phyloP scores from a whole-genome alignment of 1,139 yeast species.

The Ashbya aceris region DNA sequence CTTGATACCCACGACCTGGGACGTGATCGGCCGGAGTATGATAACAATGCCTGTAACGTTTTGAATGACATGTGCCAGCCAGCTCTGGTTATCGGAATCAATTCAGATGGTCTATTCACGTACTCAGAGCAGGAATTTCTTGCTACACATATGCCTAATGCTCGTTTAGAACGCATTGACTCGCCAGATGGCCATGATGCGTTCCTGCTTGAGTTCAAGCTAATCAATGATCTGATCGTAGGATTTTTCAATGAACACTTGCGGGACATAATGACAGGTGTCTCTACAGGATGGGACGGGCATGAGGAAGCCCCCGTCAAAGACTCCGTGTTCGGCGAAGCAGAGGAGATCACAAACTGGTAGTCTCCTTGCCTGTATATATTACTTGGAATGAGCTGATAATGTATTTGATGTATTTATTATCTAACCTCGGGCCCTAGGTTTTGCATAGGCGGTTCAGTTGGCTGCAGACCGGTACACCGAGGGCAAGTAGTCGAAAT shows the following conservation, averaged over 20 bases:
- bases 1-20: constrained; percentile 92
- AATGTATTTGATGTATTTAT: no score
- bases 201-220: constrained; percentile 76
- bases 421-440: no score
- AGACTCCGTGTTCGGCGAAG: constrained; percentile 86
- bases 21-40: constrained; percentile 52
- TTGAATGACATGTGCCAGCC: constrained; percentile 58
- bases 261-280: constrained; percentile 31
- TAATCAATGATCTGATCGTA: constrained; percentile 62
- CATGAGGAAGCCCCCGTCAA: constrained; percentile 44
- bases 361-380: constrained; percentile 23
- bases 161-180: constrained; percentile 58
- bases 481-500: no score
- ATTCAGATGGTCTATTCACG: constrained; percentile 88
- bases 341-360: constrained; percentile 91
- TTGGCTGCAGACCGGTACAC: no score
- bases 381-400: neutral
- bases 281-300: constrained; percentile 31
- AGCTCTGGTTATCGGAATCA: constrained; percentile 76
- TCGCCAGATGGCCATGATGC: constrained; percentile 99
- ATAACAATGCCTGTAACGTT: constrained; percentile 36
- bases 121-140: constrained; percentile 81
- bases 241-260: constrained; percentile 52
- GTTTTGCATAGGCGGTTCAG: no score
- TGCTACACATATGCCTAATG: constrained; percentile 65